Base-by-base conservation (phyloP, 257 asterid species). In the Voacanga thouarsii region DNA sequence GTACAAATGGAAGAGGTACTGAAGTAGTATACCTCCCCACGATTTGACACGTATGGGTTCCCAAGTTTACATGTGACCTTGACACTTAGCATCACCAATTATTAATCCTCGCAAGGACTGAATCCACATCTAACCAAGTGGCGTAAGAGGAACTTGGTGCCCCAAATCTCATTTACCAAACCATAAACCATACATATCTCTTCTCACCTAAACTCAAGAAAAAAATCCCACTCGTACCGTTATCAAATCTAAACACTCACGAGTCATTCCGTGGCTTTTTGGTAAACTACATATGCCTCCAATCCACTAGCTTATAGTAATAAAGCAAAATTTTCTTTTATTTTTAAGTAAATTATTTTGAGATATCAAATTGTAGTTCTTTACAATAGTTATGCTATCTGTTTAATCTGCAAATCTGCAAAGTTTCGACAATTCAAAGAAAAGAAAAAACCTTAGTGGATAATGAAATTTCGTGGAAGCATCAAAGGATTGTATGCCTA, bases 111-210 rank as follows among this genome's bases (percentile, higher is more conserved):
- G 8, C 6, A 64, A 64, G 45, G 44, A 65, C 47, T 65, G 71
- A 65, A 30, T 65, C 45, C 23, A 30, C 71, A 65, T 65, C 45
- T 65, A 37, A 70, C 75, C 75, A 70, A 70, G 75, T 70, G 75
- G 39, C 57, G 4, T 11, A 44, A 70, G 39, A 44, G 12, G 57
- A 70, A 70, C 56, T 41, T 18, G 23, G 6, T 11, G 45, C 12
- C 18, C 1, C 15, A 3, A 70, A 4, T 70, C 19, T 45, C 41
- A 71, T 24, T 71, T 24, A 24, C 23, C 59, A 6, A 50, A 44
- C 57, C 23, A 47, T 71, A 6, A 50, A 44, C 57, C 23, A 47
- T 71, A 11, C 57, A 71, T n/a, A 50, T 47, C 59, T 71, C 37
- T 23, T 44, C 41, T 71, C 41, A 71, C 75, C 41, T 70, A 44